A percentile compares a stretch with the other conserved stretches of the same genome.
Evolutionary conservation across 129 eudicot genomes (phyloP).

Genomic region (Mikania micrantha): DNA sequence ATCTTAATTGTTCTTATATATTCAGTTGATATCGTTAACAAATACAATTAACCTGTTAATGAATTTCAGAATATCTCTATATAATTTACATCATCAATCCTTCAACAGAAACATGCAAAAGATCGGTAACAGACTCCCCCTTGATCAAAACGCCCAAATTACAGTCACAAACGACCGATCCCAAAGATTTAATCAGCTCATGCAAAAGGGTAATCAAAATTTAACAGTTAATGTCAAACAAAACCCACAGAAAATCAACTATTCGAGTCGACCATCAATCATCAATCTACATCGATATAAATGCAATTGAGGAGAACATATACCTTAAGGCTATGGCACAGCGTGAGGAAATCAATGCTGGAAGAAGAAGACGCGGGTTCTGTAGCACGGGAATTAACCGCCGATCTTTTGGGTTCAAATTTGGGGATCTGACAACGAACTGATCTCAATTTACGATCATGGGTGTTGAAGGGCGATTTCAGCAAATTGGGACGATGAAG

Average conservation of each 20-base stretch:
- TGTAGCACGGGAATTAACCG: slow-evolving; percentile 14
- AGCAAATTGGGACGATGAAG: slow-evolving; percentile 24
- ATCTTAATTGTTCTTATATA: too few relatives aligned
- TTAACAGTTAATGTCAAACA: neutral
- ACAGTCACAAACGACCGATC: neutral
- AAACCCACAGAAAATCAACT: neutral
- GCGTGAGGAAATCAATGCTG: slow-evolving; percentile 79
- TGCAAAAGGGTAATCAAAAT: neutral
- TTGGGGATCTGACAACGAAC: slow-evolving; percentile 41
- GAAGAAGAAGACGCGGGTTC: slow-evolving; percentile 39
- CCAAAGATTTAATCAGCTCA: neutral
- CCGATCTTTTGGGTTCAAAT: slow-evolving; percentile 34
- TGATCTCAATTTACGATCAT: slow-evolving; percentile 37
- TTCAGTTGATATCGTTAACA: too few relatives aligned
- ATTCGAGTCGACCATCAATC: neutral
- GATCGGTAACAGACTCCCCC: too few relatives aligned
- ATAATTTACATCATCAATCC: neutral
- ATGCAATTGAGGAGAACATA: neutral
- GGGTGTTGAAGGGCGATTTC: slow-evolving; percentile 30
- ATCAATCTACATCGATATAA: neutral
- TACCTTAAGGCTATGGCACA: slow-evolving; percentile 84
- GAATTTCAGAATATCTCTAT: too few relatives aligned
- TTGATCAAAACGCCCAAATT: slow-evolving; percentile 7
- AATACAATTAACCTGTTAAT: neutral
- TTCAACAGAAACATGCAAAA: neutral